Evolutionary conservation across 2,329 filamentous ascomycete genomes (phyloP), one percentile per base, ranked within the genome.

Genomic region (Coniochaeta hoffmannii): DNA sequence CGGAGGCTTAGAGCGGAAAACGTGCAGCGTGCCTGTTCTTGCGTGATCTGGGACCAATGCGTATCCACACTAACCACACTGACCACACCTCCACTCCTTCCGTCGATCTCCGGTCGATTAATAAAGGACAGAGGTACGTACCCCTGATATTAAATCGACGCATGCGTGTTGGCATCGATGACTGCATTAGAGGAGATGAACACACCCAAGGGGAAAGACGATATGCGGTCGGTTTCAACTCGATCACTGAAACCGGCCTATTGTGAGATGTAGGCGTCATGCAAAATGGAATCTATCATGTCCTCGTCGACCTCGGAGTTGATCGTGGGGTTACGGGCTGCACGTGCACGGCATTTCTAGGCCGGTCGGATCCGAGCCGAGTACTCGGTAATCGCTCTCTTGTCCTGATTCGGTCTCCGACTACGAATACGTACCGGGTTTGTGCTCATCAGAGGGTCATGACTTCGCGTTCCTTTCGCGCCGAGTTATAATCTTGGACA

Each of bases 1-100:
- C 15, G 26, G 11, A 50, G 26, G 15, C 12, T 11, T 34, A 34
- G 24, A 31, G 17, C 49, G 24, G 49, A 51, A 51, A 34, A 51
- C 49, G 49, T 51, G 49, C 49, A 51, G 17, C 28, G n/a, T 32
- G 28, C 49, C 49, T 34, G 19, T 7, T 31, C 49, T 51, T 51
- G 49, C 49, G 49, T 51, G 49, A 51, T 51, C 49, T 28, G 22
- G 41, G 22, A 15, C 22, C 17, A 19, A 26, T n/a, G n/a, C n/a
- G n/a, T 46, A 46, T 46, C 41, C 41, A 46, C 41, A 24, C 38
- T 12, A 46, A 2, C 41, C 22, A 4, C 9, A 22, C n/a, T 7
- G 2, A 36, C 34, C 10, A 17, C 36, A 41, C 15, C 17, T 22
- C 17, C 36, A n/a, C 11, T 24, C 36, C 36, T 41, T 24, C 36